These are phyloP conservation scores for Solanum corneliomulleri DNA, from an alignment of 257 asterid species.

Conservation along the genomic window DNA sequence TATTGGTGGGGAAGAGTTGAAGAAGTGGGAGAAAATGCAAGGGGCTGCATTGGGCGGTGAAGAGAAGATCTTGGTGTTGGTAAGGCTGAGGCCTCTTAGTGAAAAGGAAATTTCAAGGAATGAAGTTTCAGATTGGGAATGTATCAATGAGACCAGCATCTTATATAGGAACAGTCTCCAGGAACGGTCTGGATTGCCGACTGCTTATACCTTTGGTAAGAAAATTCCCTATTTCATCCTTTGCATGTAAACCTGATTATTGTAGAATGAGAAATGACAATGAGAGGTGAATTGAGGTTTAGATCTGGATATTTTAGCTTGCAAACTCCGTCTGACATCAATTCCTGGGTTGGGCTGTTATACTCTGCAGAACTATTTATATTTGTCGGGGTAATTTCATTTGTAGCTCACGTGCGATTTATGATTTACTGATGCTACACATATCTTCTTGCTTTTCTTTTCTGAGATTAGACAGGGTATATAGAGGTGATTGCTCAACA, in stretches of 20 bases:
- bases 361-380: neutral
- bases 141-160: constrained; percentile 83
- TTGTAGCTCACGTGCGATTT: neutral
- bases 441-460: neutral
- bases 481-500: constrained; percentile 77
- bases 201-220: constrained; percentile 87
- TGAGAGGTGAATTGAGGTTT: neutral
- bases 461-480: constrained; percentile 61
- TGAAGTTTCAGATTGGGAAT: constrained; percentile 98
- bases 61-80: constrained; percentile 89
- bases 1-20: constrained; percentile 67
- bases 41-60: constrained; percentile 42
- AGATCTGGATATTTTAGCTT: constrained; percentile 3
- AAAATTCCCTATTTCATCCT: neutral
- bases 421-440: neutral
- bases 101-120: constrained; percentile 74
- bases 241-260: neutral
- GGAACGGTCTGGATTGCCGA: constrained; percentile 93
- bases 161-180: constrained; percentile 96
- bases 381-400: neutral
- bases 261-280: neutral
- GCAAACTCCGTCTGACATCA: neutral
- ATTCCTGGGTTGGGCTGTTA: neutral
- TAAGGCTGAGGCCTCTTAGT: constrained; percentile 90
- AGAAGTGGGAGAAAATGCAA: constrained; percentile 75